phyloP scores from a whole-genome alignment of 176 grass and related monocot genomes.

The Zea mays region Zm-B73-REFERENCE-NAM-5.0 NC_050097.1:193588001-193588500 shows the following conservation, averaged over 20 bases:
- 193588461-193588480: constrained; percentile 67
- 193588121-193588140: background rate
- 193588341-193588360: constrained; percentile 38
- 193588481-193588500: constrained; percentile 52
- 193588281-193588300: constrained; percentile 22
- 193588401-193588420: constrained; percentile 26
- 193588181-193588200: constrained; percentile 2
- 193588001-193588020: constrained; percentile 49
- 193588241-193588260: constrained; percentile 1
- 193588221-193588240: constrained; percentile 6
- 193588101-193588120: constrained; percentile 1
- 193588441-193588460: background rate
- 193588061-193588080: constrained; percentile 30
- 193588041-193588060: constrained; percentile 34
- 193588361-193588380: constrained; percentile 18
- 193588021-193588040: constrained; percentile 41
- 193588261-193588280: background rate
- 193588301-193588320: constrained; percentile 20
- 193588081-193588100: constrained; percentile 37
- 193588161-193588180: constrained; percentile 26
- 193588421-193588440: constrained; percentile 48
- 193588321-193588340: too few relatives aligned
- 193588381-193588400: constrained; percentile 34
- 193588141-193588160: constrained; percentile 26
- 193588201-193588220: constrained; percentile 19